These are phyloP conservation scores for Pseudocercospora crystallina DNA, from an alignment of 2,329 filamentous ascomycete genomes.

Conservation along the genomic window DNA sequence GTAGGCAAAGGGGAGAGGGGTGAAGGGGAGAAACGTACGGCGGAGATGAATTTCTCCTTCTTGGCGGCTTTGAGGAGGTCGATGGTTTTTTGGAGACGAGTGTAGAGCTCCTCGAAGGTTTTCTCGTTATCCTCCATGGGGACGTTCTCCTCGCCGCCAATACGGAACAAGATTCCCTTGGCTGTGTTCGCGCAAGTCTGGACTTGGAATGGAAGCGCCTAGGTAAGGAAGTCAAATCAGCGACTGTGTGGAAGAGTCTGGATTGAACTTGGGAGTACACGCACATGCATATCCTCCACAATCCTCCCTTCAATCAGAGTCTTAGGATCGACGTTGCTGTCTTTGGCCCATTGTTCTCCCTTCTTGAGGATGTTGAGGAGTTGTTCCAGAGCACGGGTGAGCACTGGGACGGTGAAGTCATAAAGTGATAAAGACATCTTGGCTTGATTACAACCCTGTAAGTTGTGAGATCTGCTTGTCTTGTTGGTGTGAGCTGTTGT, in stretches of 20 bases:
- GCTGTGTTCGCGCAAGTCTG: slow-evolving; percentile 44
- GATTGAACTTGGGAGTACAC: background rate
- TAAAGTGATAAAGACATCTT: slow-evolving; percentile 14
- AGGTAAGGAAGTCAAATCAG: background rate
- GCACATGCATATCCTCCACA: slow-evolving; percentile 48
- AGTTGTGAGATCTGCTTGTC: too few species aligned
- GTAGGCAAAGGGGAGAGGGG: background rate
- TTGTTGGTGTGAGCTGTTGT: too few species aligned
- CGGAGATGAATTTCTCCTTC: slow-evolving; percentile 42
- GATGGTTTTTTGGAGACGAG: slow-evolving; percentile 50
- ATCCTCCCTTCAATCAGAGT: slow-evolving; percentile 45
- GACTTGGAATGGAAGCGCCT: slow-evolving; percentile 51
- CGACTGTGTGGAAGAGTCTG: background rate
- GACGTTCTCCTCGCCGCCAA: slow-evolving; percentile 39
- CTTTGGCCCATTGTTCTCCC: slow-evolving; percentile 42
- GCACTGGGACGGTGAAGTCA: slow-evolving; percentile 38
- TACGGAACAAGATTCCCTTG: slow-evolving; percentile 37
- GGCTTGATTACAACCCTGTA: background rate
- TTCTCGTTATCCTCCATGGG: slow-evolving; percentile 35
- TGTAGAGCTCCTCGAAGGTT: slow-evolving; percentile 52
- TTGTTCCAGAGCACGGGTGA: slow-evolving; percentile 46
- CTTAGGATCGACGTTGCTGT: slow-evolving; percentile 37
- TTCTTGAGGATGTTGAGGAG: slow-evolving; percentile 47
- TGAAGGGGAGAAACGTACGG: background rate
- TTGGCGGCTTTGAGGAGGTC: slow-evolving; percentile 48